Percentiles rank a stretch among this genome's conserved stretches.
Conservation (phyloP, 176 grass and related monocot species). For the Melocanna baccifera region DNA sequence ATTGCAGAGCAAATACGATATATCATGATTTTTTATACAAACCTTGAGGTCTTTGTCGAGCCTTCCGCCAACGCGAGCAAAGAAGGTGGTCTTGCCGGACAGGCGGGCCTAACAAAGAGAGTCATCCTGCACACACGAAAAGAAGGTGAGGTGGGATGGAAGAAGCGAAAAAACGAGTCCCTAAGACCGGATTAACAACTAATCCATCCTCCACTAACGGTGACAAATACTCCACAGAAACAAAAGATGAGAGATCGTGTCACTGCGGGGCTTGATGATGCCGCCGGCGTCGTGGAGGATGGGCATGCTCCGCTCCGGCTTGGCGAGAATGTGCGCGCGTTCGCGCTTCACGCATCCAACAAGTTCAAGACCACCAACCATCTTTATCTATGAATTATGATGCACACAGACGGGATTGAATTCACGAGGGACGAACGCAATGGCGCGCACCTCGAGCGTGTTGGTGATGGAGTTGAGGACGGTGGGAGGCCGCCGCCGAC, state of each 20-base stretch:
- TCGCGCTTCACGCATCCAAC: conserved; percentile 45
- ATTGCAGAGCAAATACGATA: too few relatives aligned
- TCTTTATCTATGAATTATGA: too few relatives aligned
- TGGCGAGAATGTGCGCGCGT: conserved; percentile 63
- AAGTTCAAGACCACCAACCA: neutral
- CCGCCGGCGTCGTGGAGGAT: conserved; percentile 86
- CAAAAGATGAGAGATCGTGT: too few relatives aligned
- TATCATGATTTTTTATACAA: too few relatives aligned
- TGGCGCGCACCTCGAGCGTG: too few relatives aligned
- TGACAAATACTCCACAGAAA: too few relatives aligned
- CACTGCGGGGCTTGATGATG: conserved; percentile 87
- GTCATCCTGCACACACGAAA: conserved; percentile 64
- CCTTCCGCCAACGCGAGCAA: conserved; percentile 79
- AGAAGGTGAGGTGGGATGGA: conserved; percentile 33
- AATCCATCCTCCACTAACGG: too few relatives aligned
- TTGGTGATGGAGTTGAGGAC: too few relatives aligned
- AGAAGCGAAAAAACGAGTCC: neutral
- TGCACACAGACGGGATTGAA: too few relatives aligned
- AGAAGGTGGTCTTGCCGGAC: conserved; percentile 89
- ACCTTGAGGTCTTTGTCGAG: conserved; percentile 73
- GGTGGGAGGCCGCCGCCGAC: too few relatives aligned
- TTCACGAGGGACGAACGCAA: too few relatives aligned
- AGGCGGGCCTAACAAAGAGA: conserved; percentile 79
- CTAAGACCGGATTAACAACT: too few relatives aligned
- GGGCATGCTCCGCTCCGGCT: conserved; percentile 61